Evolutionary conservation across 2,329 filamentous ascomycete species (phyloP).

Genomic region (Colletotrichum chlorophyti): DNA sequence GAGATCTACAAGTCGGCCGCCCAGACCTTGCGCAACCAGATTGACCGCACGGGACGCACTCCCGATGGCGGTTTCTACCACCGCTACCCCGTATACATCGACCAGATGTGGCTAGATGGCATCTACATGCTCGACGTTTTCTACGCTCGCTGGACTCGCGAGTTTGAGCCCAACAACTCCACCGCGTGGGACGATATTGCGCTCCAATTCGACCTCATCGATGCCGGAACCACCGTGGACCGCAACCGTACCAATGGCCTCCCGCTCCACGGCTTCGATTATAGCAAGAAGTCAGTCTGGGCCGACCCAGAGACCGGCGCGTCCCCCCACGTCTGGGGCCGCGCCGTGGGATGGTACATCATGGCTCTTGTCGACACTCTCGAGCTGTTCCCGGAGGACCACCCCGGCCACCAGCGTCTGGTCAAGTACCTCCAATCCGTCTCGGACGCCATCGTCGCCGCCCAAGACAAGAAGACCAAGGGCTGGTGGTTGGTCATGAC

Average conservation of each 20-base stretch:
- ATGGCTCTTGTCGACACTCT: conserved; percentile 56
- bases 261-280: conserved; percentile 59
- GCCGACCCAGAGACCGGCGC: conserved; percentile 53
- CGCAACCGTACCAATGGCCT: conserved; percentile 46
- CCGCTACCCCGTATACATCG: conserved; percentile 35
- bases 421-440: conserved; percentile 47
- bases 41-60: conserved; percentile 23
- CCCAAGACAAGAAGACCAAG: conserved; percentile 45
- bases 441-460: conserved; percentile 46
- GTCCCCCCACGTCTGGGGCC: conserved; percentile 57
- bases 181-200: conserved; percentile 51
- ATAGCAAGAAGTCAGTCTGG: conserved; percentile 52
- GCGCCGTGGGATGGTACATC: conserved; percentile 44
- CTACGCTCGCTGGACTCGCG: conserved; percentile 40
- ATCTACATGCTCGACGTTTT: conserved; percentile 50
- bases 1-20: conserved; percentile 29
- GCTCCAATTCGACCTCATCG: conserved; percentile 49
- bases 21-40: conserved; percentile 13
- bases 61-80: conserved; percentile 28
- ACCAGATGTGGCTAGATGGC: conserved; percentile 47
- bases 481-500: conserved; percentile 48
- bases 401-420: conserved; percentile 45
- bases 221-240: conserved; percentile 42
- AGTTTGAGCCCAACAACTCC: conserved; percentile 26
- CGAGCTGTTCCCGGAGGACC: conserved; percentile 45